Percentiles rank a stretch among this genome's conserved stretches.
Conservation (phyloP, 1,139 yeast species). For the Taphrina wiesneri region DNA sequence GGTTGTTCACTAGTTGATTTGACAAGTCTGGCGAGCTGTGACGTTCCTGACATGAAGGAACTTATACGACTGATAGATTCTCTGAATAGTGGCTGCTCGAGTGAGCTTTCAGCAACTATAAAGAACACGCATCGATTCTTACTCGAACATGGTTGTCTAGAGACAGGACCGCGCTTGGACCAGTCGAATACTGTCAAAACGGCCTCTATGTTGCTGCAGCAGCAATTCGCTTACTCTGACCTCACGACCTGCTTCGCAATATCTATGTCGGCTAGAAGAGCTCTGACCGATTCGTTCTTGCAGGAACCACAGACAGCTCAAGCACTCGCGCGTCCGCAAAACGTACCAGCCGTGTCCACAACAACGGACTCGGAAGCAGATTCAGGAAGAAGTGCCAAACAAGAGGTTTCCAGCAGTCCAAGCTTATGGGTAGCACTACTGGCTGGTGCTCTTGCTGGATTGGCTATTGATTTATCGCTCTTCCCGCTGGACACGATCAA, state of each 20-base stretch:
- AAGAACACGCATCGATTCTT: background rate
- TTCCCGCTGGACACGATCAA: slow-evolving; percentile 95
- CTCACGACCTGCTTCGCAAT: slow-evolving; percentile 7
- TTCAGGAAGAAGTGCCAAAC: background rate
- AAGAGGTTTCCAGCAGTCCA: background rate
- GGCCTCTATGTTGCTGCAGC: background rate
- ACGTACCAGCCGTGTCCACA: background rate
- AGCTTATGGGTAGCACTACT: slow-evolving; percentile 13
- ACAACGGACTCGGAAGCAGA: background rate
- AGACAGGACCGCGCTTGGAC: background rate
- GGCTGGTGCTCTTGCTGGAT: slow-evolving; percentile 89
- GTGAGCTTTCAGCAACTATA: background rate
- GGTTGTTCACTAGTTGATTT: background rate
- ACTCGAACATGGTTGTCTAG: background rate
- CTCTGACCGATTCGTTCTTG: background rate
- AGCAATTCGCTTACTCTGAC: background rate
- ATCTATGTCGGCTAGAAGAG: background rate
- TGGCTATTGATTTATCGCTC: slow-evolving; percentile 88
- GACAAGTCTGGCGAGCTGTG: background rate
- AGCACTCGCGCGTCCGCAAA: background rate
- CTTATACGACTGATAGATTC: background rate
- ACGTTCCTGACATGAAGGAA: background rate
- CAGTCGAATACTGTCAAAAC: background rate
- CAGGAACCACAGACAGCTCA: background rate
- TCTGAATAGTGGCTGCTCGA: background rate